These are phyloP conservation scores for Paraconiothyrium sp. DNA, from an alignment of 2,329 filamentous ascomycete genomes.

Conservation along the genomic window DNA sequence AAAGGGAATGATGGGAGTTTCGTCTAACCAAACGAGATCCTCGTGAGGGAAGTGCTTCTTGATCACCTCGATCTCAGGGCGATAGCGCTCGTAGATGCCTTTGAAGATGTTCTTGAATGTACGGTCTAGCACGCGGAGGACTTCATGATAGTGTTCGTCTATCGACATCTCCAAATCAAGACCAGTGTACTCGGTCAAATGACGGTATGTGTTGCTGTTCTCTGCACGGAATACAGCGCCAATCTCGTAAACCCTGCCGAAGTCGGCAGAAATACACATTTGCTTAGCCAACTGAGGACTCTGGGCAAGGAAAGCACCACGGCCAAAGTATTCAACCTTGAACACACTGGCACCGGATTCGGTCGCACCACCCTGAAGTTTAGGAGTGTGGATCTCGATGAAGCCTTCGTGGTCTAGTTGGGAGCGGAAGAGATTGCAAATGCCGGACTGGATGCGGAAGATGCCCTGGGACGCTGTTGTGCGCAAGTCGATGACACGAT, in stretches of 20 bases:
- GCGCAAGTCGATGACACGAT: conserved; percentile 83
- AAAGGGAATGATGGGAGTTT: conserved; percentile 85
- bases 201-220: conserved; percentile 93
- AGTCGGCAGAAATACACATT: conserved; percentile 89
- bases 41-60: conserved; percentile 87
- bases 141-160: conserved; percentile 88
- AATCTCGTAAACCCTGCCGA: conserved; percentile 88
- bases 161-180: conserved; percentile 94
- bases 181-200: conserved; percentile 93
- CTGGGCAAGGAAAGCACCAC: conserved; percentile 87
- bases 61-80: conserved; percentile 78
- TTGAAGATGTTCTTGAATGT: conserved; percentile 83
- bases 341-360: conserved; percentile 94
- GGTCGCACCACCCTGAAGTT: conserved; percentile 87
- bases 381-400: conserved; percentile 93
- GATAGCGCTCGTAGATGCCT: conserved; percentile 73
- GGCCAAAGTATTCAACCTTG: conserved; percentile 89
- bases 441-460: conserved; percentile 84
- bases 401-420: conserved; percentile 80
- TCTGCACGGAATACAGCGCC: conserved; percentile 92
- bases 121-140: conserved; percentile 78
- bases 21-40: conserved; percentile 85
- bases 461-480: conserved; percentile 88
- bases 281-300: conserved; percentile 93
- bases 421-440: conserved; percentile 81